Percentiles rank a stretch among this genome's conserved stretches.
Conservation (phyloP, 2,329 filamentous ascomycete genomes). For the Ophiostoma fasciatum region DNA sequence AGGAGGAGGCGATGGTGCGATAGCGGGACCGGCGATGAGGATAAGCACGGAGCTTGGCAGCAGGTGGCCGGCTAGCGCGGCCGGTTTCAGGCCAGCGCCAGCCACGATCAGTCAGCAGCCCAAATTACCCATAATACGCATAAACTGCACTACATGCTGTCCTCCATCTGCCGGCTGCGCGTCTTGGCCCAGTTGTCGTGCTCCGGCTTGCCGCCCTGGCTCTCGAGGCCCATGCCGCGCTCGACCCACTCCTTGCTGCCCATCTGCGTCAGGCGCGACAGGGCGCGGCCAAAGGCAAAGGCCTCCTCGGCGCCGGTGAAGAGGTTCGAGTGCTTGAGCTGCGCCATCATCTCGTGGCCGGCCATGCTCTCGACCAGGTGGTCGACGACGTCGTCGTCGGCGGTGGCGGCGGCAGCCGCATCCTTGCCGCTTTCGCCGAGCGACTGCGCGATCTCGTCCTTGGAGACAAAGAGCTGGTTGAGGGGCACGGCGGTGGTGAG, state of each 20-base stretch:
- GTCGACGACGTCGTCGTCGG: slow-evolving; percentile 56
- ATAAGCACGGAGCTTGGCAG: too few relatives aligned
- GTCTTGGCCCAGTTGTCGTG: slow-evolving; percentile 50
- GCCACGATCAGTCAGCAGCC: too few relatives aligned
- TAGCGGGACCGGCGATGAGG: too few relatives aligned
- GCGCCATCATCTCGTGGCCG: slow-evolving; percentile 52
- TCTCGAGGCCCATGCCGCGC: slow-evolving; percentile 54
- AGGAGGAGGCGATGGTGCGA: neutral
- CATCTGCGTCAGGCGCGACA: slow-evolving; percentile 82
- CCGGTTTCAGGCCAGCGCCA: too few relatives aligned
- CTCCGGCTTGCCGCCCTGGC: slow-evolving; percentile 48
- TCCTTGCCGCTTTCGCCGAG: slow-evolving; percentile 26
- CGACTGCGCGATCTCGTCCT: slow-evolving; percentile 50
- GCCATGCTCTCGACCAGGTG: slow-evolving; percentile 79
- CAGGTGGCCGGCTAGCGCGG: too few relatives aligned
- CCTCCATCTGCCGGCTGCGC: slow-evolving; percentile 52
- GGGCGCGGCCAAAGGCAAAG: slow-evolving; percentile 84
- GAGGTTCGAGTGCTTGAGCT: slow-evolving; percentile 70
- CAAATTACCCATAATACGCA: too few relatives aligned
- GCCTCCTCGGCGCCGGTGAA: slow-evolving; percentile 93
- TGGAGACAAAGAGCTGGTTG: slow-evolving; percentile 70
- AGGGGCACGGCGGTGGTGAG: slow-evolving; percentile 80
- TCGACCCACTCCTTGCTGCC: slow-evolving; percentile 92
- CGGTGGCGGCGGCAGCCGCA: slow-evolving; percentile 11
- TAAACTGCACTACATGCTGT: slow-evolving; percentile 49